A percentile compares a stretch with the other conserved stretches of the same genome.
These are phyloP conservation scores for Aquilaria sinensis DNA, from an alignment of 345 rosid species.

Conservation along the genomic window DNA sequence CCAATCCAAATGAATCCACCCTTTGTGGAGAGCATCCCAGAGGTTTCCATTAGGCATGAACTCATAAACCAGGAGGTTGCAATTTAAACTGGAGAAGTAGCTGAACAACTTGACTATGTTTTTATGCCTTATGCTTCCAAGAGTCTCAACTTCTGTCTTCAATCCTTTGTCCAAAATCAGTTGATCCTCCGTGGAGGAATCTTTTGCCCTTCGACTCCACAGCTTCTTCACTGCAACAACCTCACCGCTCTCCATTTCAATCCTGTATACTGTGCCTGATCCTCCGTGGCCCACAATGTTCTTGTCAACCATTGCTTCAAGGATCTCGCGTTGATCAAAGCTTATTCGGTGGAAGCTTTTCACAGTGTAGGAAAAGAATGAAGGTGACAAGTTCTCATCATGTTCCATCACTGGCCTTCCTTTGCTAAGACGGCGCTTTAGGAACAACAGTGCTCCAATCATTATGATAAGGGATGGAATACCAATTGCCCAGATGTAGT, in stretches of 20 bases:
- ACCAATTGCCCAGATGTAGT: constrained; percentile 55
- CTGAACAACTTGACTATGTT: constrained; percentile 84
- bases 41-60: constrained; percentile 92
- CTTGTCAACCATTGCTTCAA: constrained; percentile 62
- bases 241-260: constrained; percentile 54
- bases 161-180: constrained; percentile 43
- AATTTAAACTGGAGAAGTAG: constrained; percentile 63
- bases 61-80: constrained; percentile 76
- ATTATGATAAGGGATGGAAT: constrained; percentile 44
- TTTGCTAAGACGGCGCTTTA: constrained; percentile 44
- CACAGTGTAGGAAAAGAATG: constrained; percentile 66
- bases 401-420: constrained; percentile 43
- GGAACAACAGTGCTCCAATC: constrained; percentile 49
- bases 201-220: constrained; percentile 55
- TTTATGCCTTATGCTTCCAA: constrained; percentile 80
- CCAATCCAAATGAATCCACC: constrained; percentile 57
- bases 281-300: constrained; percentile 92
- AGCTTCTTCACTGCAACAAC: constrained; percentile 83
- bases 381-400: constrained; percentile 43
- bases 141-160: constrained; percentile 87
- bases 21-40: constrained; percentile 82
- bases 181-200: constrained; percentile 43
- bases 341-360: constrained; percentile 83
- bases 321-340: constrained; percentile 66
- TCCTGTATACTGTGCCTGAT: constrained; percentile 73